Evolutionary conservation across 2,329 filamentous ascomycete species (phyloP).

Genomic region (Cladosporium austrohemisphaericum): DNA sequence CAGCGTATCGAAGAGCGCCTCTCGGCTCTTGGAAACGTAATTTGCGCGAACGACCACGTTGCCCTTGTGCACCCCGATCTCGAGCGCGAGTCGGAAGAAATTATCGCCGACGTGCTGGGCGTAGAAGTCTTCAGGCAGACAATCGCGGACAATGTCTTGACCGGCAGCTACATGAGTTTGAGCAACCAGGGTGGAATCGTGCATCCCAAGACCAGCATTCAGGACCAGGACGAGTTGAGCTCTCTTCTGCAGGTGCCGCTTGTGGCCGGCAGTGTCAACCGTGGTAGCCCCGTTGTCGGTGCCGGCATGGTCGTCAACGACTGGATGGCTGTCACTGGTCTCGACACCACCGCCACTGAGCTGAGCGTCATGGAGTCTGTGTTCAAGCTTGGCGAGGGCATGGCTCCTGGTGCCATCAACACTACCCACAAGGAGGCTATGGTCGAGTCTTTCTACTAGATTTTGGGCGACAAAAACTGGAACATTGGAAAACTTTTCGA

Average conservation of each 20-base stretch:
- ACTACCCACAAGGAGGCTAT: slow-evolving; percentile 92
- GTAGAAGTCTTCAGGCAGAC: slow-evolving; percentile 92
- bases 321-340: slow-evolving; percentile 93
- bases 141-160: slow-evolving; percentile 93
- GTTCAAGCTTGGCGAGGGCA: slow-evolving; percentile 81
- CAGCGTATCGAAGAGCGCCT: slow-evolving; percentile 97
- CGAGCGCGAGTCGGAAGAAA: slow-evolving; percentile 97
- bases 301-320: slow-evolving; percentile 97
- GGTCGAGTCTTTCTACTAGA: slow-evolving; percentile 96
- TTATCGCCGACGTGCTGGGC: slow-evolving; percentile 88
- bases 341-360: slow-evolving; percentile 96
- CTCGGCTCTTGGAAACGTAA: slow-evolving; percentile 93
- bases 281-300: slow-evolving; percentile 90
- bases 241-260: slow-evolving; percentile 91
- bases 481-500: neutral
- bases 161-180: slow-evolving; percentile 92
- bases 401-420: slow-evolving; percentile 73
- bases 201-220: slow-evolving; percentile 93
- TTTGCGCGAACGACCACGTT: slow-evolving; percentile 94
- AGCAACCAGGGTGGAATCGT: slow-evolving; percentile 96
- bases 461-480: neutral
- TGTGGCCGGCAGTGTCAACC: slow-evolving; percentile 89
- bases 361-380: slow-evolving; percentile 94
- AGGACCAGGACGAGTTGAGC: slow-evolving; percentile 96
- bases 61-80: slow-evolving; percentile 94